Evolutionary conservation across 2,329 filamentous ascomycete genomes (phyloP).

Genomic region (Clonostachys rosea): DNA sequence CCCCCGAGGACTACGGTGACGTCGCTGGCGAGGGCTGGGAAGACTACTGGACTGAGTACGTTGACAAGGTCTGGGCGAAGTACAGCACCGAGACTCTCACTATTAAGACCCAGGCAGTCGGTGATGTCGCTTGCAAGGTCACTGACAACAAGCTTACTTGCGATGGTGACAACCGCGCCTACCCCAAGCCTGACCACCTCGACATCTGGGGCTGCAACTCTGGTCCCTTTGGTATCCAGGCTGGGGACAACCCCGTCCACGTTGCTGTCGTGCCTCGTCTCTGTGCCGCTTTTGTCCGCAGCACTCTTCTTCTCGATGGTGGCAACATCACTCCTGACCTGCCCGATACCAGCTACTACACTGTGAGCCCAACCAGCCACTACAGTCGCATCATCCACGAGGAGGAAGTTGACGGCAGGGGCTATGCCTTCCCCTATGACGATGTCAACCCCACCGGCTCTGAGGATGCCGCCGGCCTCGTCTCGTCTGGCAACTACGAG

Average conservation of each 20-base stretch:
- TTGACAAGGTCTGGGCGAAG: slow-evolving; percentile 38
- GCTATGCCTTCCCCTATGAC: slow-evolving; percentile 66
- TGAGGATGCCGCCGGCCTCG: slow-evolving; percentile 39
- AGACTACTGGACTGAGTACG: slow-evolving; percentile 38
- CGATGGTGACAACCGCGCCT: slow-evolving; percentile 32
- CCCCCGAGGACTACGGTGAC: slow-evolving; percentile 33
- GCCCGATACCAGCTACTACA: slow-evolving; percentile 35
- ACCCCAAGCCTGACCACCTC: slow-evolving; percentile 31
- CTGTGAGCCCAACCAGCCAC: slow-evolving; percentile 39
- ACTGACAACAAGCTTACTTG: slow-evolving; percentile 27
- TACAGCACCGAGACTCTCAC: slow-evolving; percentile 29
- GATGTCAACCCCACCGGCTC: slow-evolving; percentile 57
- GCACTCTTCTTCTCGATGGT: slow-evolving; percentile 36
- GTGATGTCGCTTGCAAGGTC: slow-evolving; percentile 32
- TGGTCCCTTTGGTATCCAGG: slow-evolving; percentile 34
- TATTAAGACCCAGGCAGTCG: slow-evolving; percentile 37
- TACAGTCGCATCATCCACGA: slow-evolving; percentile 58
- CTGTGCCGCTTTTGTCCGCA: slow-evolving; percentile 45
- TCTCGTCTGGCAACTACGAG: slow-evolving; percentile 14
- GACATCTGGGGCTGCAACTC: slow-evolving; percentile 49
- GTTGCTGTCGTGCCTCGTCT: slow-evolving; percentile 38
- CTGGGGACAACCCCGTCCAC: slow-evolving; percentile 31
- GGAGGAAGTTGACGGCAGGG: slow-evolving; percentile 52
- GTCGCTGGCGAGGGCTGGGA: slow-evolving; percentile 25
- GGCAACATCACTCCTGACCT: slow-evolving; percentile 40